Conservation (phyloP, 352 stramenopile genomes). For the Globisporangium uncinulatum region DNA sequence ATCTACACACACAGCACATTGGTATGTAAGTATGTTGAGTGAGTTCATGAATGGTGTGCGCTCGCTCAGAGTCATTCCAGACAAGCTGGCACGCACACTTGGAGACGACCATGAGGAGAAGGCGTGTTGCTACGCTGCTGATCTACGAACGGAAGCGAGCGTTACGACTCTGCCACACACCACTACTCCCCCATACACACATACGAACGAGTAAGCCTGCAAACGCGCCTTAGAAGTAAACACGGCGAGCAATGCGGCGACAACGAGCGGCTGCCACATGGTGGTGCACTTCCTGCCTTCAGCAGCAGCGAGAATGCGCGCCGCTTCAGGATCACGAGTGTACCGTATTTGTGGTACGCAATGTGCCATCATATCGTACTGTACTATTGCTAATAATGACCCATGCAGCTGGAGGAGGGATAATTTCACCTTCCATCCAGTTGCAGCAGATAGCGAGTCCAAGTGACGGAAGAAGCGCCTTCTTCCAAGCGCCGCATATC, state of each 20-base stretch:
- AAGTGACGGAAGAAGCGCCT: neutral
- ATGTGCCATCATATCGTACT: neutral
- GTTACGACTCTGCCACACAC: neutral
- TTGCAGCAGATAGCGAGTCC: neutral
- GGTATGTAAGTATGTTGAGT: neutral
- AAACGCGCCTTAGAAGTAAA: slow-evolving; percentile 9
- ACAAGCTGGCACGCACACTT: slow-evolving; percentile 5
- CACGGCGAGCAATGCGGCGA: slow-evolving; percentile 1
- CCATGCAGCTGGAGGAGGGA: neutral
- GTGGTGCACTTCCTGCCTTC: neutral
- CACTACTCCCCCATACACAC: neutral
- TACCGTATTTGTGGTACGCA: neutral
- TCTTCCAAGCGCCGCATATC: neutral
- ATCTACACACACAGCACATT: slow-evolving; percentile 14
- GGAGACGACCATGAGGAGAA: slow-evolving; percentile 4
- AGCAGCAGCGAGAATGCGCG: neutral
- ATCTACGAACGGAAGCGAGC: slow-evolving; percentile 6
- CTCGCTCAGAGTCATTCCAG: neutral
- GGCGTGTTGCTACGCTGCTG: neutral
- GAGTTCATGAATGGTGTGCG: neutral
- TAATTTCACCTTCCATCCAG: neutral
- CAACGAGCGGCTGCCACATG: neutral
- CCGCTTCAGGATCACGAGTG: slow-evolving; percentile 1
- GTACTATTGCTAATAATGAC: neutral
- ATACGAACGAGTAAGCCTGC: neutral